Percentiles rank a stretch among this genome's conserved stretches.
Conservation (phyloP, 1,284 basidiomycete genomes). For the Butyriboletus appendiculatus region DNA sequence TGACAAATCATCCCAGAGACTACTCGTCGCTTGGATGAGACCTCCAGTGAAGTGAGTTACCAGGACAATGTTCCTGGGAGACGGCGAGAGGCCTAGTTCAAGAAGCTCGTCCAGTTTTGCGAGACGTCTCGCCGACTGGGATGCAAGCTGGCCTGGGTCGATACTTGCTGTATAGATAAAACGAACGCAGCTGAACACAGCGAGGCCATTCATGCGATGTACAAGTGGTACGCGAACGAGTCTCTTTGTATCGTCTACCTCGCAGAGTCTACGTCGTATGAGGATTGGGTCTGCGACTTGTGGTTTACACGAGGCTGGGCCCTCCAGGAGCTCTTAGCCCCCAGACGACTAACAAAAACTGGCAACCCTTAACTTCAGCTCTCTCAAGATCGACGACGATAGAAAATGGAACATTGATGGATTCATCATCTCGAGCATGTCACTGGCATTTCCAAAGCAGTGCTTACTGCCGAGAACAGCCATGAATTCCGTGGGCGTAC, state of each 20-base stretch:
- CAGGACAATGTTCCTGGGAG: too few species aligned
- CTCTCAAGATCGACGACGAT: background rate
- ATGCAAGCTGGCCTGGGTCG: conserved; percentile 15
- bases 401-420: background rate
- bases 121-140: conserved; percentile 8
- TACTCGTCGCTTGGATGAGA: conserved; percentile 13
- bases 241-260: too few species aligned
- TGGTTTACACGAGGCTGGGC: conserved; percentile 18
- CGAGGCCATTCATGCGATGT: too few species aligned
- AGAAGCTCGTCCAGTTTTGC: conserved; percentile 11
- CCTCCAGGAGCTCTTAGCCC: conserved; percentile 17
- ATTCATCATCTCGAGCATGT: background rate
- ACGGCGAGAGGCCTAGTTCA: too few species aligned
- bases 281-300: background rate
- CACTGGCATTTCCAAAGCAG: conserved; percentile 1
- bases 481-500: conserved; percentile 3
- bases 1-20: conserved; percentile 13
- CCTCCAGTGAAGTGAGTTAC: conserved; percentile 4
- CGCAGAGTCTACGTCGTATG: too few species aligned
- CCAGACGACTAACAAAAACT: conserved; percentile 13
- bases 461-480: conserved; percentile 5
- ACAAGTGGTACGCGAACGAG: too few species aligned
- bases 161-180: too few species aligned
- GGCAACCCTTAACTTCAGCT: conserved; percentile 2
- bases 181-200: too few species aligned